Evolutionary conservation across 1,284 basidiomycete genomes (phyloP).

Genomic region (Schizophyllum commune): DNA sequence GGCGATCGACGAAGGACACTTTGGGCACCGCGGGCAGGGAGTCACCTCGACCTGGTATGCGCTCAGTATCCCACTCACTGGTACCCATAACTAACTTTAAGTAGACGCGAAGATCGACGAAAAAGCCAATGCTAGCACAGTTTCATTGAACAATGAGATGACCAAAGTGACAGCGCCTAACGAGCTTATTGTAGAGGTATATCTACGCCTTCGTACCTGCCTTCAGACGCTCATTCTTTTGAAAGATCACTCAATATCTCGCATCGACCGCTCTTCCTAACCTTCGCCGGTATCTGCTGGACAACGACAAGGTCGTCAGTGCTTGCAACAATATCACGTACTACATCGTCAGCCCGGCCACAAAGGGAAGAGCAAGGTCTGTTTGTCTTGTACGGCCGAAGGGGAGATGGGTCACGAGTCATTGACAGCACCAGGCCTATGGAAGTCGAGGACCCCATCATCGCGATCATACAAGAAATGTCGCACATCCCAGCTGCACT

Average conservation of each 20-base stretch:
- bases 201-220: neutral
- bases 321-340: constrained; percentile 82
- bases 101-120: neutral
- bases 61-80: neutral
- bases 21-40: constrained; percentile 54
- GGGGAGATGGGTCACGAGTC: neutral
- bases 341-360: constrained; percentile 76
- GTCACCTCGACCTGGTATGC: constrained; percentile 47
- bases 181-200: neutral
- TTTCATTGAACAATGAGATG: constrained; percentile 21
- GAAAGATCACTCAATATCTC: constrained; percentile 70
- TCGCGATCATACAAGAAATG: constrained; percentile 74
- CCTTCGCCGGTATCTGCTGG: constrained; percentile 75
- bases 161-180: constrained; percentile 17
- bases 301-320: constrained; percentile 76
- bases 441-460: constrained; percentile 58
- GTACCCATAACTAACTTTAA: neutral
- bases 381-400: neutral
- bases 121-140: constrained; percentile 9
- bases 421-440: constrained; percentile 40
- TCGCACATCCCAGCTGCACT: constrained; percentile 69
- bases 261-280: constrained; percentile 67
- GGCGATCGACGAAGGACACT: constrained; percentile 55
- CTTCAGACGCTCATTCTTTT: neutral
- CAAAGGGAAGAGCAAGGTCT: constrained; percentile 67